Evolutionary conservation across 2,329 filamentous ascomycete genomes (phyloP).

Genomic region (Phoma sp.): DNA sequence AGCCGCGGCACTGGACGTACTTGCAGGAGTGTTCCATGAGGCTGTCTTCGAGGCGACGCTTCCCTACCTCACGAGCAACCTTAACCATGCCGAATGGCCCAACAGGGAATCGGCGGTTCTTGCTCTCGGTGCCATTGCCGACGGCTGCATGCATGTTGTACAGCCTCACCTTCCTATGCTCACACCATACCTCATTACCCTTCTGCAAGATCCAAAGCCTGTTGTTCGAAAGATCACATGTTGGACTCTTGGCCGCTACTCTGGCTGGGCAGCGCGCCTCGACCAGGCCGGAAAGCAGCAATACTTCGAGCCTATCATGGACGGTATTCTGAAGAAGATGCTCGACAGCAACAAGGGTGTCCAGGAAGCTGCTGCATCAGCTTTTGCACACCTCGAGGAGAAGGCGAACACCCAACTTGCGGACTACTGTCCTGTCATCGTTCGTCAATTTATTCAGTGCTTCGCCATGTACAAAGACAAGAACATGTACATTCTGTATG

Average conservation of each 20-base stretch:
- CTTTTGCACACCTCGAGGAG: conserved; percentile 95
- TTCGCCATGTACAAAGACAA: conserved; percentile 97
- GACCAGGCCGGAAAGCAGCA: conserved; percentile 71
- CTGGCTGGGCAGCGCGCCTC: conserved; percentile 85
- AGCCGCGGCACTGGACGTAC: conserved; percentile 91
- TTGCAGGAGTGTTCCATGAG: conserved; percentile 87
- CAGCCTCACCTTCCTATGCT: conserved; percentile 89
- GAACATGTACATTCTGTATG: conserved; percentile 99
- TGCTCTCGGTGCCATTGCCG: conserved; percentile 90
- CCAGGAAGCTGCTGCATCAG: conserved; percentile 93
- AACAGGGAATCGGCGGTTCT: conserved; percentile 93
- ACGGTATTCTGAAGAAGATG: conserved; percentile 93
- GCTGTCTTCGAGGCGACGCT: conserved; percentile 91
- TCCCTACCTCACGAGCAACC: conserved; percentile 88
- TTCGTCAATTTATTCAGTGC: conserved; percentile 89
- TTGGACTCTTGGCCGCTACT: conserved; percentile 95
- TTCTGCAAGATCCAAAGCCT: conserved; percentile 84
- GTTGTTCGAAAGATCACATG: conserved; percentile 97
- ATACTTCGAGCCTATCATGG: conserved; percentile 96
- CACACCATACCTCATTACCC: conserved; percentile 85
- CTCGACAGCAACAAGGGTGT: conserved; percentile 97
- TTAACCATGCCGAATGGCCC: conserved; percentile 88
- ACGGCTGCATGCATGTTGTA: conserved; percentile 90
- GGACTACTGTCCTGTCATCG: conserved; percentile 87
- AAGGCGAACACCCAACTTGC: conserved; percentile 82